Conservation (phyloP, 2,329 filamentous ascomycete genomes). For the Aphanocladium album region DNA sequence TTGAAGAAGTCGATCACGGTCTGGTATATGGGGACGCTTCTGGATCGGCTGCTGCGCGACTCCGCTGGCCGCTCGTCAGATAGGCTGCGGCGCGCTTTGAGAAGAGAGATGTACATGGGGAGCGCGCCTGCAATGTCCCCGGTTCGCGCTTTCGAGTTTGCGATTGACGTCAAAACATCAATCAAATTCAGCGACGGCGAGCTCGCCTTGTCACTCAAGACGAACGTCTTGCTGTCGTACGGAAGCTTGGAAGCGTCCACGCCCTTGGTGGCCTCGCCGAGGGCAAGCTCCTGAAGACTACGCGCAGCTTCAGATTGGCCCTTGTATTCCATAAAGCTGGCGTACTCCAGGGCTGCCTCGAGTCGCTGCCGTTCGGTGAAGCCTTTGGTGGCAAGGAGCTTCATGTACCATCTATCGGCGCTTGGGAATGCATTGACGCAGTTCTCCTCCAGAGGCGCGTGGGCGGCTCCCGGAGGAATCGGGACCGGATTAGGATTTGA, state of each 20-base stretch:
- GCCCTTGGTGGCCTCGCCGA: constrained; percentile 65
- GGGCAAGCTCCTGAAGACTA: constrained; percentile 68
- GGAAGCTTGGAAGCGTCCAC: constrained; percentile 34
- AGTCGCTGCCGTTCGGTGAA: constrained; percentile 75
- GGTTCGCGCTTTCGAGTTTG: constrained; percentile 68
- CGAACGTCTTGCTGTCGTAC: constrained; percentile 57
- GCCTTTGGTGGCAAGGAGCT: constrained; percentile 73
- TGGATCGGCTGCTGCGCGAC: constrained; percentile 5
- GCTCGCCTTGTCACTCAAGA: constrained; percentile 56
- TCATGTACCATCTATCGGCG: constrained; percentile 75
- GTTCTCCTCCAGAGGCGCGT: constrained; percentile 68
- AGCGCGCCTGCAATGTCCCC: constrained; percentile 65
- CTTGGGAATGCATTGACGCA: constrained; percentile 63
- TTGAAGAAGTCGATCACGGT: constrained; percentile 23
- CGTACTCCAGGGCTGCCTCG: constrained; percentile 77
- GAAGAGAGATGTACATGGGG: constrained; percentile 78
- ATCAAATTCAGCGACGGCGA: constrained; percentile 69
- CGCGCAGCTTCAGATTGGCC: constrained; percentile 58
- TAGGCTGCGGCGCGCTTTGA: constrained; percentile 68
- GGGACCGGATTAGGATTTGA: constrained; percentile 78
- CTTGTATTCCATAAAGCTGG: constrained; percentile 80
- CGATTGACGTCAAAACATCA: constrained; percentile 68
- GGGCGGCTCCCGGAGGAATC: constrained; percentile 57
- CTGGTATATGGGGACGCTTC: constrained; percentile 16
- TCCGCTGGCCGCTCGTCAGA: constrained; percentile 30